Evolutionary conservation across 768 basidiomycete species (phyloP), one percentile per base, ranked within the genome.

Genomic region (Leucosporidium yakuticum): DNA sequence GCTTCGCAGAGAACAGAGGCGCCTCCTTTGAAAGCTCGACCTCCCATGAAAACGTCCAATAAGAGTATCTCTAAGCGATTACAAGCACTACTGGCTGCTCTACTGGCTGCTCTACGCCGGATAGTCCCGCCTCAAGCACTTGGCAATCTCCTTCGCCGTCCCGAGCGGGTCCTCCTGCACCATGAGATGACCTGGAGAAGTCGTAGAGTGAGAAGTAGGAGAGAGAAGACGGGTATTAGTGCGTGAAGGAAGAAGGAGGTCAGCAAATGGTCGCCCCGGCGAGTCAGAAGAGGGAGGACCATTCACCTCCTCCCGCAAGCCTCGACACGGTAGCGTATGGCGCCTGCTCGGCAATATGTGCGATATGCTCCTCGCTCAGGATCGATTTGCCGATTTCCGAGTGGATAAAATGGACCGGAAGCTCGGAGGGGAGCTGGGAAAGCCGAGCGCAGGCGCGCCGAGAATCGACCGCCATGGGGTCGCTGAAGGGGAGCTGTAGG

Each of bases 151-250:
- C 48, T 56, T 21, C 8, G 68, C 75, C 51, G 73, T 68, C 59
- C 65, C 60, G 5, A 51, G 21, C 44, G 75, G 75, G 44, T 65
- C 69, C 65, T 76, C 75, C 39, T 76, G 75, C 50, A 70, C 71
- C 32, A 76, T 50, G 21, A 76, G 63, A 49, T 76, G 75, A 0
- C 72, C 75, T 44, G 14, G 8, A 44, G 39, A 15, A 2, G n/a
- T n/a, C n/a, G 2, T 15, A 15, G 39, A 44, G 39, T 36, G 6
- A 5, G 34, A 36, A 36, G 12, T 36, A 5, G 34, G 12, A 44
- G 39, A 44, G 39, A 8, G 39, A 15, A 12, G 39, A 44, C 3
- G 14, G 39, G 39, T 15, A 15, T 7, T 15, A 15, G 39, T 12
- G 39, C 6, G 17, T 2, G 39, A 44, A 8, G 39, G 39, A 44